Conservation (phyloP, 352 stramenopile genomes). For the Globisporangium apiculatum region DNA sequence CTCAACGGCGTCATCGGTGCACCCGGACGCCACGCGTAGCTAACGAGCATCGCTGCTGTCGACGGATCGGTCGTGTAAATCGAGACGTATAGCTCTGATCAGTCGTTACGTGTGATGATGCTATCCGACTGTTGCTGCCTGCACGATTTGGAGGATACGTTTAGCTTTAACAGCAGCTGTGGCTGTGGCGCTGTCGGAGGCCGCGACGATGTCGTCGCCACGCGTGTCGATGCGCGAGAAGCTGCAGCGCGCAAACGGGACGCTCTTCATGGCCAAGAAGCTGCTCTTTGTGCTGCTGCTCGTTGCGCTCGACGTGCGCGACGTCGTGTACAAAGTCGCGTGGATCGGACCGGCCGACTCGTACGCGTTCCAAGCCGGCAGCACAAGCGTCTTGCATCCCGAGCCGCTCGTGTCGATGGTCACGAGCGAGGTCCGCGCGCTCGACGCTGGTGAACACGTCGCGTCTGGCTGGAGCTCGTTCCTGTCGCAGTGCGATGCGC, state of each 20-base stretch:
- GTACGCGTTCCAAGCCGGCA: conserved; percentile 12
- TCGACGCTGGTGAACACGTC: conserved; percentile 5
- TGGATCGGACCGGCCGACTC: conserved; percentile 18
- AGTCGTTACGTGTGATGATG: too few species aligned
- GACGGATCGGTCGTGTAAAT: too few species aligned
- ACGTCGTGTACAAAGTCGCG: conserved; percentile 19
- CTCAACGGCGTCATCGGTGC: conserved; percentile 1
- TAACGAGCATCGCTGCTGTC: too few species aligned
- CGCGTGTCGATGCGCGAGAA: neutral
- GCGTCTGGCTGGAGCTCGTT: conserved; percentile 17
- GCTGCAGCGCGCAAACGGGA: neutral
- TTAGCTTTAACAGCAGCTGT: too few species aligned
- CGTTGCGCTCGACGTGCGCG: conserved; percentile 14
- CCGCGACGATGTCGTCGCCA: neutral
- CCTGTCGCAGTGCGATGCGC: conserved; percentile 13
- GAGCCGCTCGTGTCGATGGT: conserved; percentile 5
- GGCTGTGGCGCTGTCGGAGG: too few species aligned
- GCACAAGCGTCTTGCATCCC: conserved; percentile 8
- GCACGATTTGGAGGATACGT: too few species aligned
- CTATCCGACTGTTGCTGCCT: too few species aligned
- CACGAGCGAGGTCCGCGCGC: neutral
- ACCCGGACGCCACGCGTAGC: conserved; percentile 3
- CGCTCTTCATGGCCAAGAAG: conserved; percentile 8
- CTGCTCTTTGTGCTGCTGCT: conserved; percentile 10
- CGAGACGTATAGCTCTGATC: too few species aligned